Conservation (phyloP, 2,329 filamentous ascomycete genomes). For the Teratosphaeria viscida region DNA sequence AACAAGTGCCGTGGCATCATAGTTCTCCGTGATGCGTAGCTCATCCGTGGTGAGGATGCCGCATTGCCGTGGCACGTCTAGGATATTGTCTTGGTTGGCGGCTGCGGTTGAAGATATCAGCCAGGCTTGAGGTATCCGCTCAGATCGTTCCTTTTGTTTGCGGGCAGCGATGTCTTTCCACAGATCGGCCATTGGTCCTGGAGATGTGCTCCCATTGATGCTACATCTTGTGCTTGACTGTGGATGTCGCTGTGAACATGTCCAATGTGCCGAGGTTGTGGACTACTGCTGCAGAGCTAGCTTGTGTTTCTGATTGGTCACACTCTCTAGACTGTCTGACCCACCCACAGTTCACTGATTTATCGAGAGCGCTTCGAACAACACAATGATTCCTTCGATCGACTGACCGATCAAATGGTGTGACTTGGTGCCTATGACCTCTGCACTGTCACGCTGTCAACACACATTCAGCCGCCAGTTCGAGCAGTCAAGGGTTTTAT, state of each 20-base stretch:
- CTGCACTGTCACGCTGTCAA: no score
- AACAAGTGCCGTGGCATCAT: conserved; percentile 35
- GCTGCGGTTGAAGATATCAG: conserved; percentile 22
- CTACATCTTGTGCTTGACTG: neutral
- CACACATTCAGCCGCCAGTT: no score
- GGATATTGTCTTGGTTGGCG: conserved; percentile 27
- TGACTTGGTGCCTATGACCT: no score
- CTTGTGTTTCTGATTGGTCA: neutral
- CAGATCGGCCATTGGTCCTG: conserved; percentile 19
- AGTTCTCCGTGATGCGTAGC: conserved; percentile 45
- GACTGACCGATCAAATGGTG: neutral
- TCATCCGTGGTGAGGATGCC: conserved; percentile 43
- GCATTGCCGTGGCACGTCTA: conserved; percentile 42
- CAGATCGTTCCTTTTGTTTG: conserved; percentile 33
- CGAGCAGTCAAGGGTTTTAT: neutral
- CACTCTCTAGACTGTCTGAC: neutral
- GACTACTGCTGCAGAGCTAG: neutral
- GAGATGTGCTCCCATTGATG: neutral
- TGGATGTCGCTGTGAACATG: neutral
- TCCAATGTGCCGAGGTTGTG: neutral
- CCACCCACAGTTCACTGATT: no score
- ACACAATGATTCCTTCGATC: neutral
- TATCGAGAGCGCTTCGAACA: no score
- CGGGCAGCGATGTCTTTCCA: conserved; percentile 33
- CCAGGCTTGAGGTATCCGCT: conserved; percentile 36